These are phyloP conservation scores for Didymella pomorum DNA, from an alignment of 2,329 filamentous ascomycete genomes.

Conservation along the genomic window DNA sequence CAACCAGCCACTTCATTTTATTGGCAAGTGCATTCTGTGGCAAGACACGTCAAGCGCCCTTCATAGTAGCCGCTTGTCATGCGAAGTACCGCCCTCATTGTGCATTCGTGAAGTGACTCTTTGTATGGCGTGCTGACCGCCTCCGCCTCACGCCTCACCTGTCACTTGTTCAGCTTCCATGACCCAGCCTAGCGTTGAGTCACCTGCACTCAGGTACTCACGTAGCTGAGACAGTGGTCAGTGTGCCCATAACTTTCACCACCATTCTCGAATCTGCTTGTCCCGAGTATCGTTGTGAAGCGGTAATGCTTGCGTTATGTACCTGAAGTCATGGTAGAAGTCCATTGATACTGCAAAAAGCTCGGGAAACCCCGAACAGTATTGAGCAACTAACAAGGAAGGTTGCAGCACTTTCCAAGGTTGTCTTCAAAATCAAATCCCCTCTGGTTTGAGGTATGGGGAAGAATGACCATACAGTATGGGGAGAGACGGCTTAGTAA, in stretches of 20 bases:
- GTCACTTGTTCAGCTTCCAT: constrained; percentile 45
- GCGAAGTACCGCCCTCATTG: constrained; percentile 31
- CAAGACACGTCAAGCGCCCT: constrained; percentile 24
- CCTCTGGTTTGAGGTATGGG: neutral
- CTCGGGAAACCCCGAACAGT: neutral
- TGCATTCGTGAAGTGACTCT: constrained; percentile 32
- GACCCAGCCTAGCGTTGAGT: constrained; percentile 34
- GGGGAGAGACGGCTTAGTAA: constrained; percentile 11
- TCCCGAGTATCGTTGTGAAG: neutral
- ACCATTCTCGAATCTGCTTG: neutral
- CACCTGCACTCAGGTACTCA: constrained; percentile 21
- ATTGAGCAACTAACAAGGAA: neutral
- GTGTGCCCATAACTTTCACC: neutral
- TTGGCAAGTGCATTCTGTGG: constrained; percentile 22
- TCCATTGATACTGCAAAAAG: neutral
- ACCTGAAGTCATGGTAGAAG: neutral
- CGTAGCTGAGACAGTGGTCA: constrained; percentile 1
- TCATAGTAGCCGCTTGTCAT: constrained; percentile 21
- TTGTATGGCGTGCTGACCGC: constrained; percentile 43
- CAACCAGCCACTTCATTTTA: constrained; percentile 23
- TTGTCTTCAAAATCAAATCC: neutral
- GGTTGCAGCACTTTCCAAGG: neutral
- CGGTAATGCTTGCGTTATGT: neutral
- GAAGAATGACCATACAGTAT: neutral
- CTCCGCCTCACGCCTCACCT: constrained; percentile 25